Evolutionary conservation across 129 eudicot genomes (phyloP), one percentile per base, ranked within the genome.

Genomic region (Scalesia atractyloides): DNA sequence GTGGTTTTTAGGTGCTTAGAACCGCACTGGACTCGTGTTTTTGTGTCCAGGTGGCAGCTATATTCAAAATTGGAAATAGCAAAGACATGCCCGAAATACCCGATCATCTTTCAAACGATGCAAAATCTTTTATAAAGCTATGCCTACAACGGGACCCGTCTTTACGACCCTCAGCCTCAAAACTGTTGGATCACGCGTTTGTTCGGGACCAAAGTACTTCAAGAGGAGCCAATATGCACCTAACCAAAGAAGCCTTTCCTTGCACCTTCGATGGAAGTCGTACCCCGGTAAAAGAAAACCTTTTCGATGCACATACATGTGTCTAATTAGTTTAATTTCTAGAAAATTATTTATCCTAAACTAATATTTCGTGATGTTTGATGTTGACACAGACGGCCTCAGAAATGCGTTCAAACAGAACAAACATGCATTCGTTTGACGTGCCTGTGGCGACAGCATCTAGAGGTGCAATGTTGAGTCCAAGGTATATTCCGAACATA

Each of bases 31-130:
- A 17, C 30, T 8, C 22, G 63, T 62, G 68, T 72, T 70, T 52
- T 24, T 22, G 66, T 60, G 34, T 39, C 44, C 75, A 94, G 99
- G 99, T 94, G 68, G 99, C 99, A 37, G 99, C 99, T 41, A 94
- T 94, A 74, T 94, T 94, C 74, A 94, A 94, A 75, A 94, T 94
- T 64, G 99, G 99, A 75, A 94, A 94, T 75, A 94, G 99, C 91
- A 94, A 86, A 86, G 99, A 94, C 78, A 74, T 85, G 68, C 99
- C 99, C 9, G 96, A 86, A 69, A 90, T 94, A 72, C 99, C 99
- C 0, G 83, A 80, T 61, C 89, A 86, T 79, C 89, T 94, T 79
- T 94, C 99, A 12, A 52, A 56, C 62, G 89, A 90, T 72, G 97
- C 97, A 59, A 94, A 90, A 80, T 76, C 77, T 73, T 94, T 94